A percentile compares a stretch with the other conserved stretches of the same genome.
phyloP scores from a whole-genome alignment of 371 early-diverging fungal genomes.

The Blastocladiella emersonii region DNA sequence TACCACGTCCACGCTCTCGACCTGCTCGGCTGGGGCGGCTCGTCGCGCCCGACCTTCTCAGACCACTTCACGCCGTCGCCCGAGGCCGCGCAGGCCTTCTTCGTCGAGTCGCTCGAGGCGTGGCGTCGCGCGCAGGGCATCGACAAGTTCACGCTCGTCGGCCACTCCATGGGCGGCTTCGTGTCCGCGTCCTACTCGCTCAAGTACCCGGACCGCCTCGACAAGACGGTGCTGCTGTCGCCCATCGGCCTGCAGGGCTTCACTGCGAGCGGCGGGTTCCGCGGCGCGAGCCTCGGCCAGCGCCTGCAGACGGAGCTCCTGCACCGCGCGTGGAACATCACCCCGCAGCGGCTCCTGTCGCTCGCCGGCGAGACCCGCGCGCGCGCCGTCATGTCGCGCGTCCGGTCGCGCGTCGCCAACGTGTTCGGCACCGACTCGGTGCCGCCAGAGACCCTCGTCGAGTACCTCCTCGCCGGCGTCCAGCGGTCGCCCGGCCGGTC shows the following conservation, averaged over 20 bases:
- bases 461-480: constrained; percentile 9
- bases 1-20: background rate
- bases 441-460: background rate
- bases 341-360: constrained; percentile 13
- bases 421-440: constrained; percentile 1
- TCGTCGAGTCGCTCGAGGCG: constrained; percentile 12
- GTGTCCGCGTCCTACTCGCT: constrained; percentile 8
- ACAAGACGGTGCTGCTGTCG: constrained; percentile 10
- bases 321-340: constrained; percentile 9
- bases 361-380: constrained; percentile 7
- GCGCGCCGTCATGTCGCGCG: background rate
- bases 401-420: background rate
- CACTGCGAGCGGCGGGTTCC: background rate
- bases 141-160: constrained; percentile 10
- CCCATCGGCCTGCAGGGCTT: constrained; percentile 13
- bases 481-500: constrained; percentile 7
- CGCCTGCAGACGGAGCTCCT: constrained; percentile 1
- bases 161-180: constrained; percentile 15
- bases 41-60: background rate
- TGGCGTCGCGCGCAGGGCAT: constrained; percentile 11
- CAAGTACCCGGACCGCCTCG: constrained; percentile 7
- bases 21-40: background rate
- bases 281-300: background rate
- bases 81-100: constrained; percentile 10
- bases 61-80: background rate